Evolutionary conservation across 345 rosid genomes (phyloP).

Genomic region (Erodium maritimum): DNA sequence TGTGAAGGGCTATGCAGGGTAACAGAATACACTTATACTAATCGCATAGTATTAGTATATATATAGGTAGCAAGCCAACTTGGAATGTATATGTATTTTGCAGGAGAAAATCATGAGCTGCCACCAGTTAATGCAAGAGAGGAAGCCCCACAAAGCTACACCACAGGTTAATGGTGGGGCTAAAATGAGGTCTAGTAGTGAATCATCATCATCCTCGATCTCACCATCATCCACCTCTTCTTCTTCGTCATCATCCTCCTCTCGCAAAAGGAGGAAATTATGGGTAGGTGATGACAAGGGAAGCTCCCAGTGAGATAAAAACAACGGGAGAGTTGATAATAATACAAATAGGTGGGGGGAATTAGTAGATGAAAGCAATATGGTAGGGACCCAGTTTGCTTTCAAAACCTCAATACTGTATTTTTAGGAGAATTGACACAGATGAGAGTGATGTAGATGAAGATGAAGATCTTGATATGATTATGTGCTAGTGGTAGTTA

Average conservation of each 20-base stretch:
- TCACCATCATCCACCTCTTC: conserved; percentile 20
- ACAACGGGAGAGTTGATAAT: not conserved
- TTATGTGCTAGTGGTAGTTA: conserved; percentile 10
- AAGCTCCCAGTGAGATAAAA: conserved; percentile 27
- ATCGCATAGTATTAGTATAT: too few relatives aligned
- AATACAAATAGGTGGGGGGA: not conserved
- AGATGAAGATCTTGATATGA: too few relatives aligned
- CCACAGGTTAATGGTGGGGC: conserved; percentile 56
- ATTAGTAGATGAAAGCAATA: conserved; percentile 17
- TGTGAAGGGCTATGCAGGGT: conserved; percentile 90
- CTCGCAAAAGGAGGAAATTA: conserved; percentile 61
- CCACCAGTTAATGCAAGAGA: conserved; percentile 66
- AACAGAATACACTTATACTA: conserved; percentile 9
- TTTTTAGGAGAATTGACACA: conserved; percentile 27
- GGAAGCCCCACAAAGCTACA: conserved; percentile 34
- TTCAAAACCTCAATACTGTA: conserved; percentile 34
- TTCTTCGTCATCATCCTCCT: conserved; percentile 30
- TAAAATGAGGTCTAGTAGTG: conserved; percentile 41
- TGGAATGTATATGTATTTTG: conserved; percentile 11
- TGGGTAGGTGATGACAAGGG: conserved; percentile 64
- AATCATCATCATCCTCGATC: conserved; percentile 28
- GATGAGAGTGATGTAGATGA: conserved; percentile 22
- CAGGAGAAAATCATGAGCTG: conserved; percentile 81
- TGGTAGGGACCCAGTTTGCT: conserved; percentile 4
- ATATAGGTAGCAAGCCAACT: conserved; percentile 2